A percentile compares a stretch with the other conserved stretches of the same genome.
Conservation (phyloP, 2,329 filamentous ascomycete species). For the Aspergillus viridinutans region DNA sequence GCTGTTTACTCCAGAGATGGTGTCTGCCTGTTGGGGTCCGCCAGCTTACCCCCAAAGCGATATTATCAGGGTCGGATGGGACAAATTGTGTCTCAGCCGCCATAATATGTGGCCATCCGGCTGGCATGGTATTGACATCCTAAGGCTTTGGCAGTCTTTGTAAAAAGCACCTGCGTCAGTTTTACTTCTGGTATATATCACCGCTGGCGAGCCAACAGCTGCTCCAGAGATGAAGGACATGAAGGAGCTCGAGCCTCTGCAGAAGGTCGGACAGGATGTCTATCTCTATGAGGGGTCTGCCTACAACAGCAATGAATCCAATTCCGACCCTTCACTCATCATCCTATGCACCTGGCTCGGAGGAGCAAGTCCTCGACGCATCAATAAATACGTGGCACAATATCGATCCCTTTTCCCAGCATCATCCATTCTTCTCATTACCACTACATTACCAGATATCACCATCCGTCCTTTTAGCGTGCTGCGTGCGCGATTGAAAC, state of each 20-base stretch:
- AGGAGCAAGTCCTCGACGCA: conserved; percentile 23
- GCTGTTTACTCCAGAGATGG: background rate
- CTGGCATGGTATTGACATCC: no score
- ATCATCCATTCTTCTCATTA: conserved; percentile 20
- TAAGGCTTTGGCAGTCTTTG: no score
- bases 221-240: background rate
- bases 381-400: conserved; percentile 21
- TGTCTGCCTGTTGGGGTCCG: background rate
- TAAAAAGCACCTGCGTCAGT: no score
- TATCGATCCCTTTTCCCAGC: conserved; percentile 18
- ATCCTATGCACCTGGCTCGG: conserved; percentile 25
- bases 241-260: conserved; percentile 3
- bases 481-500: conserved; percentile 15
- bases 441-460: conserved; percentile 14
- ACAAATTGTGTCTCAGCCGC: background rate
- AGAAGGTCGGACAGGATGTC: conserved; percentile 11
- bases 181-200: no score
- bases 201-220: background rate
- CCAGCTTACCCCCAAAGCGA: background rate
- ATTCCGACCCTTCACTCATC: conserved; percentile 14
- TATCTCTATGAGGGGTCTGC: conserved; percentile 11
- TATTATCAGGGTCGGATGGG: background rate
- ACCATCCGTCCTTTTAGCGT: conserved; percentile 13
- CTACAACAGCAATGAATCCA: background rate
- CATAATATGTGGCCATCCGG: background rate